Evolutionary conservation across 2,329 filamentous ascomycete genomes (phyloP), one percentile per base, ranked within the genome.

Genomic region (Thelonectria discophora): DNA sequence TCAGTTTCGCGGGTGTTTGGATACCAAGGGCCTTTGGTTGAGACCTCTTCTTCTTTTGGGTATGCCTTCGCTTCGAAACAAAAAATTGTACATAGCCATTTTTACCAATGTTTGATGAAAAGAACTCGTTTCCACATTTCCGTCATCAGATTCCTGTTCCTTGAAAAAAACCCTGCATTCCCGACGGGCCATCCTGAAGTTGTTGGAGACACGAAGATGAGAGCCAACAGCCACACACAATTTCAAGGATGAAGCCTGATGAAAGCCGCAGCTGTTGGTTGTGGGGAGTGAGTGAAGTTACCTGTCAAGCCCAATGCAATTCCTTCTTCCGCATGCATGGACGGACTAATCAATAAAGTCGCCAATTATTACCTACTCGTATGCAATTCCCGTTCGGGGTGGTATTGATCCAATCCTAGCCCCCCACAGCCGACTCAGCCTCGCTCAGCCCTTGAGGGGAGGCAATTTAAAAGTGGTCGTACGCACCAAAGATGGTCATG

Each of bases 1-100:
- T 8, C 18, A 65, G 60, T 68, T 71, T 65, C 58, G 17, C 18
- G 66, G 67, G 65, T 69, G 68, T 69, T 70, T 64, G 58, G 66
- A 65, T 68, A 65, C 62, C 63, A 62, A 50, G 34, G 55, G 63
- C 3, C 21, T 60, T 57, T 63, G 58, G 62, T 66, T 60, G 66
- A 48, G 15, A 15, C 18, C 6, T 24, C 7, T 30, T 30, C 8
- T 30, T 47, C 13, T 52, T 51, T 55, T 55, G 40, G 52, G 40
- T 48, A 17, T 24, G 32, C 21, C 32, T 53, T 60, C 21, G 20
- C 32, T 48, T 60, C 34, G 37, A 24, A 24, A 24, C 21, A 24
- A 24, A 40, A 53, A 40, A 11, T 43, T 58, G 59, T 58, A 58
- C 15, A 54, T 62, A 62, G 12, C 37, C 20, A 48, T 53, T 10